Base-by-base conservation (phyloP, 371 early-diverging fungal genomes). In the Circinella umbellata region DNA sequence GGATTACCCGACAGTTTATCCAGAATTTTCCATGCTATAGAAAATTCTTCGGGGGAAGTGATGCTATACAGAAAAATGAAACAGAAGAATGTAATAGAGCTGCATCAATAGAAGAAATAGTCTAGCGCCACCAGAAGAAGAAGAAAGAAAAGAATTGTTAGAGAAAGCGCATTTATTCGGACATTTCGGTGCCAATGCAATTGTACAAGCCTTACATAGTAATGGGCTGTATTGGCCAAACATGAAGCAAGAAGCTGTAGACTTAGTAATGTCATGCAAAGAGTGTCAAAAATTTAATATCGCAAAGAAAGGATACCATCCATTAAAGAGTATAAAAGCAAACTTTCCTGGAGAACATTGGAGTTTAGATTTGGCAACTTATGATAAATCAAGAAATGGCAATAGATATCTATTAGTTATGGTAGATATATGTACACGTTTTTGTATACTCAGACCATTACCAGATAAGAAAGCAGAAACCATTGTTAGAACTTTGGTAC, bases 401-500 rank as follows among this genome's bases (percentile, higher is more conserved):
- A 67, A 75, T 49, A 35, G 46, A 4, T 75, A 72, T 15, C 13
- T 81, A 5, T 61, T 73, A 1, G 73, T 76, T 1, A 1, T 80
- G n/a, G 64, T 73, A 7, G 75, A 76, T 47, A 35, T 80, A 2
- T 73, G 73, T 65, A 70, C 80, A 8, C 48, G 72, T 14, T 75
- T 70, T 39, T 60, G 71, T 27, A 37, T 80, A 20, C 34, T 74
- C 4, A 55, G 69, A 53, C 48, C 74, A 36, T 8, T 60, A 20
- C 60, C 60, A 13, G n/a, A 60, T n/a, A 60, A 60, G 10, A 9
- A 34, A 36, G 60, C 60, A 13, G 36, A 54, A 36, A 73, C 77
- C 4, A 46, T 80, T 46, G 77, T 68, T 14, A 59, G 70, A 53
- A 17, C 57, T 27, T 38, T 73, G 0, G 42, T 74, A 1, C 35